phyloP scores from a whole-genome alignment of 495 filamentous ascomycete species.

The Tuber borchii region DNA sequence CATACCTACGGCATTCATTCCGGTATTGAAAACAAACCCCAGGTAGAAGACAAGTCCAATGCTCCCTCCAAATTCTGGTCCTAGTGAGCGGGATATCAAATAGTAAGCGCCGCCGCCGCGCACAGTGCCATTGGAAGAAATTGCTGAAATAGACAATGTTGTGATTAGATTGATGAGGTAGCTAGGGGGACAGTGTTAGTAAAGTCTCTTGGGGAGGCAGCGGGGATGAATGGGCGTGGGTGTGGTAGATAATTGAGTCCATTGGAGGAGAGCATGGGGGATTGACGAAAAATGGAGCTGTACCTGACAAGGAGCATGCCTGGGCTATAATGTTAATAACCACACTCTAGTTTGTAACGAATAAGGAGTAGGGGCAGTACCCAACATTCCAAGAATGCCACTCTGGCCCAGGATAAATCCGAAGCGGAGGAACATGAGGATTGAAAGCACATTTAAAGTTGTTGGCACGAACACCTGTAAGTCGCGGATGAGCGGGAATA shows the following conservation, averaged over 20 bases:
- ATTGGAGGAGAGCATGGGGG: neutral
- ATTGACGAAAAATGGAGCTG: neutral
- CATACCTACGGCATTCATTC: slow-evolving; percentile 81
- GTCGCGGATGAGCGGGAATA: neutral
- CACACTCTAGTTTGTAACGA: neutral
- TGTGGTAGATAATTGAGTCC: neutral
- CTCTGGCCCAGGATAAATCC: slow-evolving; percentile 54
- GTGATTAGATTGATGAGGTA: slow-evolving; percentile 76
- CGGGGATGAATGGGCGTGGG: neutral
- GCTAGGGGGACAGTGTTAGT: slow-evolving; percentile 6
- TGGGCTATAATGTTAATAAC: slow-evolving; percentile 41
- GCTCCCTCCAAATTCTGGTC: slow-evolving; percentile 84
- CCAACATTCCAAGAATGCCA: slow-evolving; percentile 72
- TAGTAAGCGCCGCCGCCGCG: slow-evolving; percentile 85
- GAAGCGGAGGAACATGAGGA: slow-evolving; percentile 67
- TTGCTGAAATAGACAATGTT: slow-evolving; percentile 77
- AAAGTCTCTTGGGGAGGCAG: neutral
- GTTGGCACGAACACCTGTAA: slow-evolving; percentile 72
- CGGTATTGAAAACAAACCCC: slow-evolving; percentile 76
- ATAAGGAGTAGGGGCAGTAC: slow-evolving; percentile 44
- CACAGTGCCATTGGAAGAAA: slow-evolving; percentile 85
- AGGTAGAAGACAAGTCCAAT: slow-evolving; percentile 88
- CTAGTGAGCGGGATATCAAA: slow-evolving; percentile 76
- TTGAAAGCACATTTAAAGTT: slow-evolving; percentile 80
- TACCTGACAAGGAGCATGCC: slow-evolving; percentile 63